Evolutionary conservation across 1,284 basidiomycete species (phyloP).

Genomic region (Melanopsichium pennsylvanicum): DNA sequence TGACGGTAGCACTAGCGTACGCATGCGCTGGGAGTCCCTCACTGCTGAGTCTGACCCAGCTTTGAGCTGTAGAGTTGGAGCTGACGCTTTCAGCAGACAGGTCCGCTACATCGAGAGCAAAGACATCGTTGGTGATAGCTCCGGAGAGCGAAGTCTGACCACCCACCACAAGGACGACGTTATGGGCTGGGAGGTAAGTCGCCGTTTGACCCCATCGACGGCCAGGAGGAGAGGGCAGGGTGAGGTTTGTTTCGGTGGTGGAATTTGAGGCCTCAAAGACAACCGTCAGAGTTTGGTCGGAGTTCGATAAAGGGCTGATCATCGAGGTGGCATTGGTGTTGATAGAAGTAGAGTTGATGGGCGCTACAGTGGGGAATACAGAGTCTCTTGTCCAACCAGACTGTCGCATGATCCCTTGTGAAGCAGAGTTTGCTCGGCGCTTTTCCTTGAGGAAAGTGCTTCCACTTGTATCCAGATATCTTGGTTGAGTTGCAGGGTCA

Average conservation of each 20-base stretch:
- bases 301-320: no score
- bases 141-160: conserved; percentile 51
- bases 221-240: conserved; percentile 9
- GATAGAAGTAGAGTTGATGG: conserved; percentile 8
- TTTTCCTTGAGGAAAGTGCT: background rate
- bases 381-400: conserved; percentile 16
- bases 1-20: conserved; percentile 37
- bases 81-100: conserved; percentile 10
- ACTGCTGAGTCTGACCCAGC: conserved; percentile 22
- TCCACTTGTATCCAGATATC: conserved; percentile 37
- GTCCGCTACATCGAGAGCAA: conserved; percentile 46
- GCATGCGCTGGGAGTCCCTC: conserved; percentile 45
- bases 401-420: conserved; percentile 11
- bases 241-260: conserved; percentile 4
- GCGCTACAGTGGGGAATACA: conserved; percentile 32
- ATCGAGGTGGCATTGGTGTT: background rate
- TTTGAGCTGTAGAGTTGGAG: conserved; percentile 20
- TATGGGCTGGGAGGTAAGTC: conserved; percentile 28
- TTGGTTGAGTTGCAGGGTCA: conserved; percentile 11
- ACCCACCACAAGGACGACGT: conserved; percentile 54
- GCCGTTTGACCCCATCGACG: conserved; percentile 45
- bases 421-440: background rate
- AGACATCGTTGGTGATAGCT: conserved; percentile 52
- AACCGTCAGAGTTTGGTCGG: conserved; percentile 20
- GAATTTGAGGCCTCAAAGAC: conserved; percentile 22